Conservation (phyloP, 306 rosid species). For the Rosa persica region DNA sequence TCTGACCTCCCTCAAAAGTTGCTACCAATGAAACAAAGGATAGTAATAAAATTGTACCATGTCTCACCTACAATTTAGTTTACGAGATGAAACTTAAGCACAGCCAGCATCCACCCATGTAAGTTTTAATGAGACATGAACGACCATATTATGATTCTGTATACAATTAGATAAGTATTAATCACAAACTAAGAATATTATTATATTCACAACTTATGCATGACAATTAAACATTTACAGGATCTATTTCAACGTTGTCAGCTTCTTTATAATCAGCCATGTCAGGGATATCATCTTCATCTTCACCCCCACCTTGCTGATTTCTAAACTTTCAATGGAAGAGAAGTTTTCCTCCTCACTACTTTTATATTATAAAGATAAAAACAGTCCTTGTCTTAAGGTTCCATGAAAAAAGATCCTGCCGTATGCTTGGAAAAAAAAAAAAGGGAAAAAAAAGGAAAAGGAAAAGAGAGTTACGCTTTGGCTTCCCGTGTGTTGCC, state of each 20-base stretch:
- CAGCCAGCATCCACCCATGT: background rate
- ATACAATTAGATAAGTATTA: too few species aligned
- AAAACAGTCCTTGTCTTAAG: conserved; percentile 8
- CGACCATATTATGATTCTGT: too few species aligned
- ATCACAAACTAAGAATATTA: too few species aligned
- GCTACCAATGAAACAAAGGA: background rate
- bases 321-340: too few species aligned
- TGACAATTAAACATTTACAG: conserved; percentile 50
- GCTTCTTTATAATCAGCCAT: conserved; percentile 77
- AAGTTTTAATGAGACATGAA: background rate
- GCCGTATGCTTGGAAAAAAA: background rate
- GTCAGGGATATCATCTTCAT: conserved; percentile 90
- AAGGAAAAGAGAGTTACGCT: conserved; percentile 41
- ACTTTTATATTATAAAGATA: conserved; percentile 51
- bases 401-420: conserved; percentile 10
- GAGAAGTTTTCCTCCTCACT: conserved; percentile 81
- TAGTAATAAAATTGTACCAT: background rate
- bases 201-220: too few species aligned
- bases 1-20: background rate
- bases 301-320: too few species aligned
- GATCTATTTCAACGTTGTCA: conserved; percentile 73
- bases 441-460: too few species aligned
- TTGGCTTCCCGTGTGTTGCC: conserved; percentile 95
- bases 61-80: background rate
- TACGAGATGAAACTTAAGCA: background rate